Evolutionary conservation across 2,329 filamentous ascomycete genomes (phyloP).

Genomic region (Juglanconis sp.): DNA sequence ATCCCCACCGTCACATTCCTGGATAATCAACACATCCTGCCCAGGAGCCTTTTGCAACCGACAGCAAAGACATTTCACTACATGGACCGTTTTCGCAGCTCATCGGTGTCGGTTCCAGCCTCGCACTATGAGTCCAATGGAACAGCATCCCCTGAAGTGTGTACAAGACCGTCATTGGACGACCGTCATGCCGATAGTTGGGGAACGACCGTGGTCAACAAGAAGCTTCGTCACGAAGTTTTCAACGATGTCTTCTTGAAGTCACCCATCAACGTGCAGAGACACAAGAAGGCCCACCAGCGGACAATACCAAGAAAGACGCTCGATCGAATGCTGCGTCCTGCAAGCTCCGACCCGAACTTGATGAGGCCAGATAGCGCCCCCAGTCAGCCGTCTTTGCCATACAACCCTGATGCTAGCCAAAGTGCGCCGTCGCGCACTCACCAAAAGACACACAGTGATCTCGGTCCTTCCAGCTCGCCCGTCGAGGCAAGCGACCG

Average conservation of each 20-base stretch:
- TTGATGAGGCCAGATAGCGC: conserved; percentile 24
- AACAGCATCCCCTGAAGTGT: conserved; percentile 12
- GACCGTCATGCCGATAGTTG: conserved; percentile 65
- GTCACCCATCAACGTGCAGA: conserved; percentile 76
- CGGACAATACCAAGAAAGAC: conserved; percentile 58
- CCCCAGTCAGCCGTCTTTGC: background rate
- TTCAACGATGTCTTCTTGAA: conserved; percentile 89
- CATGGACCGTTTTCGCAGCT: conserved; percentile 34
- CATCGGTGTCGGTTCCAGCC: conserved; percentile 30
- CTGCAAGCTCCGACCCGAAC: conserved; percentile 43
- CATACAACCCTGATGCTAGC: background rate
- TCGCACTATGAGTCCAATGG: conserved; percentile 20
- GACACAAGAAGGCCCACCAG: conserved; percentile 68
- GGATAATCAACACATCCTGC: conserved; percentile 91
- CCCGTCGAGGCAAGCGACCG: conserved; percentile 34
- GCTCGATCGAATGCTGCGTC: conserved; percentile 42
- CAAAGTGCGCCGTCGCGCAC: conserved; percentile 8
- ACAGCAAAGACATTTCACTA: conserved; percentile 30
- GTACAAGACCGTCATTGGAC: conserved; percentile 43
- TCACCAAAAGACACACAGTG: conserved; percentile 24
- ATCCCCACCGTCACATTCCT: conserved; percentile 90
- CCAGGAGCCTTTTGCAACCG: conserved; percentile 73
- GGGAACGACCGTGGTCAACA: conserved; percentile 91
- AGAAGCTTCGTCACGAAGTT: conserved; percentile 81
- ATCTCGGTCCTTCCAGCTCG: conserved; percentile 22